A percentile compares a stretch with the other conserved stretches of the same genome.
Evolutionary conservation across 768 basidiomycete species (phyloP).

Genomic region (Harrya chromipes): DNA sequence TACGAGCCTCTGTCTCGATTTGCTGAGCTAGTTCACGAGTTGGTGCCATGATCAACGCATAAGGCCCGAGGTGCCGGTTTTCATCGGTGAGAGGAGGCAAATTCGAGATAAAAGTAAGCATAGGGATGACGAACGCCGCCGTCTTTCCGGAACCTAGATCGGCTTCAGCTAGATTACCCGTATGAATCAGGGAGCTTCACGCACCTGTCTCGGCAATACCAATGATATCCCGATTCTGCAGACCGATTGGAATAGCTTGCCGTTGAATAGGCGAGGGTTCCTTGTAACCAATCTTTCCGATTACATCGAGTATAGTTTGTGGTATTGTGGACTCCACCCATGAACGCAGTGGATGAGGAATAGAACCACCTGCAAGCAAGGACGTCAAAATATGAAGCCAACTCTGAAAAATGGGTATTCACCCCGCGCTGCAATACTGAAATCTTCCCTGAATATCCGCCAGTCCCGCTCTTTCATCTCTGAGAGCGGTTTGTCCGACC

Average conservation of each 20-base stretch:
- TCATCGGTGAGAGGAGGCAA: conserved; percentile 88
- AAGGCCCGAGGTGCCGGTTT: conserved; percentile 91
- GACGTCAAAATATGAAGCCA: neutral
- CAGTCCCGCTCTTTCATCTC: conserved; percentile 98
- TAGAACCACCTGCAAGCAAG: conserved; percentile 67
- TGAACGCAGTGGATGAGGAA: conserved; percentile 89
- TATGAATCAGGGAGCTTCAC: conserved; percentile 16
- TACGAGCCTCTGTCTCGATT: conserved; percentile 89
- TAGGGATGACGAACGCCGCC: conserved; percentile 96
- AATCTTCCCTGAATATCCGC: conserved; percentile 99
- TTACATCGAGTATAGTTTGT: conserved; percentile 69
- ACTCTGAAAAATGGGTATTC: conserved; percentile 4
- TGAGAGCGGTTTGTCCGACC: conserved; percentile 88
- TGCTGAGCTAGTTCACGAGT: conserved; percentile 99
- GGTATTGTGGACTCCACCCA: conserved; percentile 92
- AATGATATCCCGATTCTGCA: conserved; percentile 95
- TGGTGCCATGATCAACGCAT: conserved; percentile 88
- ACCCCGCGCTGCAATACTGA: conserved; percentile 93
- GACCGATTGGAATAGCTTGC: conserved; percentile 98
- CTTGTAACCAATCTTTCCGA: conserved; percentile 92
- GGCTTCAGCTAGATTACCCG: neutral
- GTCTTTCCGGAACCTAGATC: conserved; percentile 93
- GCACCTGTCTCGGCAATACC: conserved; percentile 97
- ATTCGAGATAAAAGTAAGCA: conserved; percentile 90
- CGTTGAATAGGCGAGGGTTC: conserved; percentile 97